A percentile compares a stretch with the other conserved stretches of the same genome.
These are phyloP conservation scores for Neurospora intermedia DNA, from an alignment of 495 filamentous ascomycete genomes.

Conservation along the genomic window DNA sequence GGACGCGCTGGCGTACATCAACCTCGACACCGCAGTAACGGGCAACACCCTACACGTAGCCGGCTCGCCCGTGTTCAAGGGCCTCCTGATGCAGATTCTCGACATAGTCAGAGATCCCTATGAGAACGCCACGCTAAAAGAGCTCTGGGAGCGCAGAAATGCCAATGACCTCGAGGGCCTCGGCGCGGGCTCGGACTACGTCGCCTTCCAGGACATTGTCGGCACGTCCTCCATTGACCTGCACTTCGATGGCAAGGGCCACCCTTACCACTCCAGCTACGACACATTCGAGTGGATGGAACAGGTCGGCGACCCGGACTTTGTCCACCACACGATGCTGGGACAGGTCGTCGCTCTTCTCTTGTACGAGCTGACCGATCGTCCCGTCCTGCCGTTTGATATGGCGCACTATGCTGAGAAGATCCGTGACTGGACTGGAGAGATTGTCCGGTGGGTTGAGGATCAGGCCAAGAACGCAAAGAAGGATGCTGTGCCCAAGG, in stretches of 20 bases:
- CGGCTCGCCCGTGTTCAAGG: constrained; percentile 67
- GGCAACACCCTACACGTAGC: constrained; percentile 64
- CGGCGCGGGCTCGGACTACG: constrained; percentile 77
- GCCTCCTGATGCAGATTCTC: constrained; percentile 58
- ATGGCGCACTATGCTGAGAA: constrained; percentile 50
- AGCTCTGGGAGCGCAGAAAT: constrained; percentile 62
- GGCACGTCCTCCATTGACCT: constrained; percentile 85
- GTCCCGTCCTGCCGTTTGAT: constrained; percentile 73
- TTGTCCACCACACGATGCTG: constrained; percentile 68
- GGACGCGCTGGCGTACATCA: constrained; percentile 77
- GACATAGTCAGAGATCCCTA: constrained; percentile 62
- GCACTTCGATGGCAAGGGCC: constrained; percentile 57
- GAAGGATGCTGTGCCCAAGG: neutral
- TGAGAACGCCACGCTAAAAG: constrained; percentile 59
- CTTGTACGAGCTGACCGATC: constrained; percentile 75
- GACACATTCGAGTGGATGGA: constrained; percentile 86
- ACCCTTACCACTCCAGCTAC: constrained; percentile 75
- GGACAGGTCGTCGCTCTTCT: constrained; percentile 72
- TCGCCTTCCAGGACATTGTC: constrained; percentile 89
- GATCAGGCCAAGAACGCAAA: constrained; percentile 34
- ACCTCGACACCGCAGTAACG: constrained; percentile 76
- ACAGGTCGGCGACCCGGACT: constrained; percentile 65
- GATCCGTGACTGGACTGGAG: constrained; percentile 49
- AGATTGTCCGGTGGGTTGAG: constrained; percentile 55
- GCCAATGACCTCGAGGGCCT: constrained; percentile 52